Evolutionary conservation across 2,329 filamentous ascomycete genomes (phyloP).

Genomic region (Pyrenophora graminea): DNA sequence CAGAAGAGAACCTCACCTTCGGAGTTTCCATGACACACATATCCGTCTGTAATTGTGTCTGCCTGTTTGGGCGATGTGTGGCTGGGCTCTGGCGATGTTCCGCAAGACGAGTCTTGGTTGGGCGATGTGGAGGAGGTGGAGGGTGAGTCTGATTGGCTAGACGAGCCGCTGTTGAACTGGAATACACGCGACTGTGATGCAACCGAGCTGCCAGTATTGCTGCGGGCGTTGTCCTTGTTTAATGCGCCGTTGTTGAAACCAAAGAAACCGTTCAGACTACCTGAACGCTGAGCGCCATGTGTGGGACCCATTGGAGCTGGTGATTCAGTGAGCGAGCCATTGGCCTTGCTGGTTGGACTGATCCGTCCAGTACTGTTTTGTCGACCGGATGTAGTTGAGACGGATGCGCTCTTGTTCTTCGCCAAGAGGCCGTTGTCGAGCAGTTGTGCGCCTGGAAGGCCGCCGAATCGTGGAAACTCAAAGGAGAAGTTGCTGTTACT

Average conservation of each 20-base stretch:
- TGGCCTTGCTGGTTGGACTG: slow-evolving; percentile 44
- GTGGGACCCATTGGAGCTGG: slow-evolving; percentile 37
- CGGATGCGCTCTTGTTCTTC: slow-evolving; percentile 35
- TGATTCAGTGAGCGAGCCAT: slow-evolving; percentile 30
- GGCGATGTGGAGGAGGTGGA: slow-evolving; percentile 58
- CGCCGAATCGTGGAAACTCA: slow-evolving; percentile 92
- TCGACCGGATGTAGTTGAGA: slow-evolving; percentile 29
- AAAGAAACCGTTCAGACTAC: slow-evolving; percentile 34
- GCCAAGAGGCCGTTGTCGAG: slow-evolving; percentile 54
- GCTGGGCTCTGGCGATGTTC: slow-evolving; percentile 76
- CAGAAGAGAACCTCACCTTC: slow-evolving; percentile 60
- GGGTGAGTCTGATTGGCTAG: slow-evolving; percentile 55
- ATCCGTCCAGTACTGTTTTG: slow-evolving; percentile 41
- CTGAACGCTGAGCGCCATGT: slow-evolving; percentile 45
- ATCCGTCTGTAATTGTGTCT: slow-evolving; percentile 53
- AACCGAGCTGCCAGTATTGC: slow-evolving; percentile 50
- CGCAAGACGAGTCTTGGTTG: slow-evolving; percentile 63
- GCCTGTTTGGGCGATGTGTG: slow-evolving; percentile 74
- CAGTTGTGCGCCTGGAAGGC: slow-evolving; percentile 62
- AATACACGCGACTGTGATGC: slow-evolving; percentile 52
- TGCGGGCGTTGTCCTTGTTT: slow-evolving; percentile 23
- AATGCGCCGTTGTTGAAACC: slow-evolving; percentile 23
- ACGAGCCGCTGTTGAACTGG: slow-evolving; percentile 56
- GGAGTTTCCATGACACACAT: slow-evolving; percentile 54
- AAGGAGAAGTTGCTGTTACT: slow-evolving; percentile 87